phyloP scores from a whole-genome alignment of 345 rosid species.

The Combretum micranthum region DNA sequence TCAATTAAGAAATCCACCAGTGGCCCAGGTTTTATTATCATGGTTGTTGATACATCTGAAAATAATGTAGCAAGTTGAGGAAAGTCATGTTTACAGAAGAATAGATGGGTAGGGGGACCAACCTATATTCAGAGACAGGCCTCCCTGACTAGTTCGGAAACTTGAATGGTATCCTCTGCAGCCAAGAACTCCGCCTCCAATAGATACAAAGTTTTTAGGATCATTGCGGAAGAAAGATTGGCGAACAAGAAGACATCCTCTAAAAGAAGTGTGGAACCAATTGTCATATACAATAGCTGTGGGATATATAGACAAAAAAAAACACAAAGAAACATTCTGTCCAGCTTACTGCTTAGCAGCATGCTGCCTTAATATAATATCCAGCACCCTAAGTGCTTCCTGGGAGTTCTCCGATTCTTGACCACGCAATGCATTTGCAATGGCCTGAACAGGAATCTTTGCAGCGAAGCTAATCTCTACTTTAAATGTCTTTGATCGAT shows the following conservation, averaged over 20 bases:
- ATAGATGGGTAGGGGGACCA: neutral
- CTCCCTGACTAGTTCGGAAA: slow-evolving; percentile 78
- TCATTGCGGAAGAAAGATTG: slow-evolving; percentile 81
- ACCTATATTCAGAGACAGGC: slow-evolving; percentile 90
- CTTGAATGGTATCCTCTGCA: slow-evolving; percentile 85
- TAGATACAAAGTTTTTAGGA: slow-evolving; percentile 52
- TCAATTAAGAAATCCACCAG: slow-evolving; percentile 63
- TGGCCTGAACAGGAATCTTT: slow-evolving; percentile 77
- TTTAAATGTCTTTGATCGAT: slow-evolving; percentile 45
- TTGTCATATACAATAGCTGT: neutral
- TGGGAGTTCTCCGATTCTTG: slow-evolving; percentile 65
- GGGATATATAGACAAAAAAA: neutral
- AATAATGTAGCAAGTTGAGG: slow-evolving; percentile 9
- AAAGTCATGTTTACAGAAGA: neutral
- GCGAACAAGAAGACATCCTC: slow-evolving; percentile 92
- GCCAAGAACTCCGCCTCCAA: slow-evolving; percentile 84
- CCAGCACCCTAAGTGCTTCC: slow-evolving; percentile 77
- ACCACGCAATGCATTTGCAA: slow-evolving; percentile 73
- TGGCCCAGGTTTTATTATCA: slow-evolving; percentile 81
- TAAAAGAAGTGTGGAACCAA: slow-evolving; percentile 12
- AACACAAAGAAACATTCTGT: neutral
- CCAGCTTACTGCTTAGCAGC: slow-evolving; percentile 77
- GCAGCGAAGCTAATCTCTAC: slow-evolving; percentile 74
- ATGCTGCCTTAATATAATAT: slow-evolving; percentile 73
- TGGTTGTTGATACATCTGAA: slow-evolving; percentile 83